These are phyloP conservation scores for Chaetoceros tenuissimus DNA, from an alignment of 108 stramenopile species.

Conservation along the genomic window DNA sequence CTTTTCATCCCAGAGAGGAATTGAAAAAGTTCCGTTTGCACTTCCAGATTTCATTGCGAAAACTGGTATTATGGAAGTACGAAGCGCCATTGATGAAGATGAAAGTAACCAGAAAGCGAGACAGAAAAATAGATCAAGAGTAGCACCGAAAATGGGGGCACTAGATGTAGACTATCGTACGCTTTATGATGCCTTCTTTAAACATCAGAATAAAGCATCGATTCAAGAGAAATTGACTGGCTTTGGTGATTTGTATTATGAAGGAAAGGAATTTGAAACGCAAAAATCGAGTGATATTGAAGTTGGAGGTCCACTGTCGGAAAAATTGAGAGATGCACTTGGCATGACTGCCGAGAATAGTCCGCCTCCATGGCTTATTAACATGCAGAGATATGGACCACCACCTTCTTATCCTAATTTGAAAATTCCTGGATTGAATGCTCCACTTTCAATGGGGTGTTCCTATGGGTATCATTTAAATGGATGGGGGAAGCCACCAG, in stretches of 20 bases:
- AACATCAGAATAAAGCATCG: conserved; percentile 92
- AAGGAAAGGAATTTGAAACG: conserved; percentile 95
- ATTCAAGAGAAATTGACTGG: conserved; percentile 28
- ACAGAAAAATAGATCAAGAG: conserved; percentile 83
- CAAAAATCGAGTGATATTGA: conserved; percentile 39
- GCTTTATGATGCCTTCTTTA: conserved; percentile 97
- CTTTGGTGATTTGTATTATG: conserved; percentile 96
- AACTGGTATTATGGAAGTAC: conserved; percentile 91
- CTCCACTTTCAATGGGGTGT: conserved; percentile 86
- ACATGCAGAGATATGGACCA: conserved; percentile 99
- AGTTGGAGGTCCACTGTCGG: conserved; percentile 55
- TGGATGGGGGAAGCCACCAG: conserved; percentile 99
- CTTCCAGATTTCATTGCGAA: conserved; percentile 96
- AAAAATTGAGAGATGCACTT: conserved; percentile 73
- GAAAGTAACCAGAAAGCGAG: conserved; percentile 76
- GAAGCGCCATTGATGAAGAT: conserved; percentile 79
- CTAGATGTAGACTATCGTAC: conserved; percentile 97
- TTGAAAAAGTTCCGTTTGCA: conserved; percentile 91
- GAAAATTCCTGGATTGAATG: conserved; percentile 94
- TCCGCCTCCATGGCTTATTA: conserved; percentile 99
- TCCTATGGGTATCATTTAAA: conserved; percentile 92
- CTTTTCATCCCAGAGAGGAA: conserved; percentile 44
- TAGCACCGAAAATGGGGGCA: conserved; percentile 85
- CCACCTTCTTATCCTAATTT: conserved; percentile 91
- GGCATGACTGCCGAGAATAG: conserved; percentile 68